A percentile compares a stretch with the other conserved stretches of the same genome.
phyloP scores from a whole-genome alignment of 192 early-diverging fungal genomes.

The Coemansia sp. region DNA sequence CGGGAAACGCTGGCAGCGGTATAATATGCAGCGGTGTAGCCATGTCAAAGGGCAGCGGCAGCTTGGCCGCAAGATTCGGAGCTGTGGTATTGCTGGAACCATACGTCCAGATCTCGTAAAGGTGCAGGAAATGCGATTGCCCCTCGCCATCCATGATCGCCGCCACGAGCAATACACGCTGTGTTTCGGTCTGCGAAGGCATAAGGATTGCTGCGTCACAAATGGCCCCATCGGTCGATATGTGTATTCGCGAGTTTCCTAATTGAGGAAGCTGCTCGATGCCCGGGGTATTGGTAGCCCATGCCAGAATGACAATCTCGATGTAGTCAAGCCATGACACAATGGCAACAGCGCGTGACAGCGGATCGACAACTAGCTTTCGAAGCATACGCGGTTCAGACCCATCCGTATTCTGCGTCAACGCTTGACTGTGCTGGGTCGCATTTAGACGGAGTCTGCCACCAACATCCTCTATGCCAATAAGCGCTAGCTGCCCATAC shows the following conservation, averaged over 20 bases:
- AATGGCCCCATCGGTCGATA: slow-evolving; percentile 13
- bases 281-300: neutral
- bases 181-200: slow-evolving; percentile 13
- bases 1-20: slow-evolving; percentile 25
- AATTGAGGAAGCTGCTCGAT: neutral
- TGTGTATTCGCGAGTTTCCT: neutral
- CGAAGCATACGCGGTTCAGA: slow-evolving; percentile 7
- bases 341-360: slow-evolving; percentile 19
- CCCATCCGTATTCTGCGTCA: neutral
- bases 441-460: neutral
- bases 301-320: slow-evolving; percentile 16
- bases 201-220: slow-evolving; percentile 35
- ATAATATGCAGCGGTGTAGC: slow-evolving; percentile 26
- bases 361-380: slow-evolving; percentile 23
- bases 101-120: slow-evolving; percentile 36
- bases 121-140: slow-evolving; percentile 13
- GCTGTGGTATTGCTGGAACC: neutral
- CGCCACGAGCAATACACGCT: slow-evolving; percentile 29
- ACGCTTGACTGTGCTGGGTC: neutral
- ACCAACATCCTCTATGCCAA: slow-evolving; percentile 5
- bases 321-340: slow-evolving; percentile 35
- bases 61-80: slow-evolving; percentile 19
- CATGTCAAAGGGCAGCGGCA: slow-evolving; percentile 31
- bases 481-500: slow-evolving; percentile 9
- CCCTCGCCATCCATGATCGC: slow-evolving; percentile 21